Conservation (phyloP, 108 stramenopile genomes). For the Poteriospumella lacustris region DNA sequence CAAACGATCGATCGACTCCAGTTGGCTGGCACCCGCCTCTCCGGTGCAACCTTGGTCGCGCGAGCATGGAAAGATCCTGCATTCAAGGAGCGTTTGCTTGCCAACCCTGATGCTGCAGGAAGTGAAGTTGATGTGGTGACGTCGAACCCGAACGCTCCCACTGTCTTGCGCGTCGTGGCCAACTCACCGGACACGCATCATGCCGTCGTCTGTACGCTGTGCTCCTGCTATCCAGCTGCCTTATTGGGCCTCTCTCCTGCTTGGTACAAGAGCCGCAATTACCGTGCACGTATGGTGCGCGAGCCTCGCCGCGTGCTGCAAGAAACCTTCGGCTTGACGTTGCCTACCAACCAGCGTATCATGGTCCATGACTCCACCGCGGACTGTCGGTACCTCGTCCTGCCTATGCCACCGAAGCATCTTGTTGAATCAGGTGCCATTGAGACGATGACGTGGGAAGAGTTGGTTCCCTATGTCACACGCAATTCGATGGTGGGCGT, state of each 20-base stretch:
- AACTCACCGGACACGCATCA: slow-evolving; percentile 57
- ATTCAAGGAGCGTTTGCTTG: not conserved
- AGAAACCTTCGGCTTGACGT: slow-evolving; percentile 48
- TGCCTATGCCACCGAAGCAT: slow-evolving; percentile 51
- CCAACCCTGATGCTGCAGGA: slow-evolving; percentile 53
- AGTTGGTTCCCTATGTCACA: slow-evolving; percentile 48
- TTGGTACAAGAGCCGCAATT: slow-evolving; percentile 62
- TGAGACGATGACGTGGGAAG: slow-evolving; percentile 51
- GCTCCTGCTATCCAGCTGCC: slow-evolving; percentile 60
- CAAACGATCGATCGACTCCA: not conserved
- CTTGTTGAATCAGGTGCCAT: slow-evolving; percentile 30
- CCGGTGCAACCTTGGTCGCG: not conserved
- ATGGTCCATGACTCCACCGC: slow-evolving; percentile 66
- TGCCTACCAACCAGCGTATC: slow-evolving; percentile 34
- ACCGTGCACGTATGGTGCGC: slow-evolving; percentile 60
- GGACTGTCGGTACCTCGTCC: slow-evolving; percentile 61
- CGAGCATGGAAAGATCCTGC: not conserved
- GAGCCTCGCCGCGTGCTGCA: slow-evolving; percentile 56
- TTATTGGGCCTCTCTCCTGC: slow-evolving; percentile 59
- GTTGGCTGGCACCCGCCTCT: not conserved
- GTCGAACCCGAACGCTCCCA: slow-evolving; percentile 61
- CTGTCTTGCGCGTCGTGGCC: slow-evolving; percentile 53
- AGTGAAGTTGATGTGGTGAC: slow-evolving; percentile 54
- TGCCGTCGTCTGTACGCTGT: slow-evolving; percentile 61
- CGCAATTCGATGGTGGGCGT: slow-evolving; percentile 63